Conservation (phyloP, 805 yeast genomes). For the Wickerhamiella lipophila region DNA sequence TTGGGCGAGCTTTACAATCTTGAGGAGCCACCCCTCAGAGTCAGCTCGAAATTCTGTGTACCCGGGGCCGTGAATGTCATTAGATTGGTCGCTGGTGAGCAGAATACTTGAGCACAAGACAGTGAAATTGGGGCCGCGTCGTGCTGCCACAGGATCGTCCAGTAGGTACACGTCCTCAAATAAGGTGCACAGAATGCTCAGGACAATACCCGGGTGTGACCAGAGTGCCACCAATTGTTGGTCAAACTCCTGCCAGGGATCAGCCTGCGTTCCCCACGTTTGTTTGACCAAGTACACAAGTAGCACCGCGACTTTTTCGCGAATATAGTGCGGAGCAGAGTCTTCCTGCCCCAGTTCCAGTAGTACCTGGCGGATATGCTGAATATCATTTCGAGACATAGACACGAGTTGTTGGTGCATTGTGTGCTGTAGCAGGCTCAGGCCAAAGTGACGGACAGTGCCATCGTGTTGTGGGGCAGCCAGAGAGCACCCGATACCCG, state of each 20-base stretch:
- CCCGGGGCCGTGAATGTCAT: conserved; percentile 50
- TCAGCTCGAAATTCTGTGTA: conserved; percentile 52
- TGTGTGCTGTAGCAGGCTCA: conserved; percentile 64
- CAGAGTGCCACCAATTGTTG: conserved; percentile 59
- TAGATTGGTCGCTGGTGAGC: conserved; percentile 29
- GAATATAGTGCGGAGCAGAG: conserved; percentile 78
- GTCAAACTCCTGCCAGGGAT: conserved; percentile 85
- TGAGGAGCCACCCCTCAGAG: conserved; percentile 73
- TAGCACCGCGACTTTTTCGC: conserved; percentile 75
- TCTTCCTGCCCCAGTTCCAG: conserved; percentile 52
- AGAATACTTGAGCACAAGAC: conserved; percentile 1
- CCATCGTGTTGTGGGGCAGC: conserved; percentile 53
- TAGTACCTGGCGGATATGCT: conserved; percentile 72
- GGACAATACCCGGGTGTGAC: conserved; percentile 47
- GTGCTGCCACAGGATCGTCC: conserved; percentile 83
- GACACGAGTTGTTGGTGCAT: conserved; percentile 41
- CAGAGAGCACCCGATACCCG: conserved; percentile 83
- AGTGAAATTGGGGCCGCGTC: conserved; percentile 32
- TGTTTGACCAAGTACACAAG: conserved; percentile 91
- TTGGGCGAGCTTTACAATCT: background rate
- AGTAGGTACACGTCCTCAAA: conserved; percentile 87
- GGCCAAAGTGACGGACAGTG: conserved; percentile 81
- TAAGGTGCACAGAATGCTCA: conserved; percentile 68
- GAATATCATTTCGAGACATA: conserved; percentile 46
- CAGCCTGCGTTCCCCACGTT: conserved; percentile 58